Conservation (phyloP, 208 protist genomes). For the Acanthamoeba sp. region DNA sequence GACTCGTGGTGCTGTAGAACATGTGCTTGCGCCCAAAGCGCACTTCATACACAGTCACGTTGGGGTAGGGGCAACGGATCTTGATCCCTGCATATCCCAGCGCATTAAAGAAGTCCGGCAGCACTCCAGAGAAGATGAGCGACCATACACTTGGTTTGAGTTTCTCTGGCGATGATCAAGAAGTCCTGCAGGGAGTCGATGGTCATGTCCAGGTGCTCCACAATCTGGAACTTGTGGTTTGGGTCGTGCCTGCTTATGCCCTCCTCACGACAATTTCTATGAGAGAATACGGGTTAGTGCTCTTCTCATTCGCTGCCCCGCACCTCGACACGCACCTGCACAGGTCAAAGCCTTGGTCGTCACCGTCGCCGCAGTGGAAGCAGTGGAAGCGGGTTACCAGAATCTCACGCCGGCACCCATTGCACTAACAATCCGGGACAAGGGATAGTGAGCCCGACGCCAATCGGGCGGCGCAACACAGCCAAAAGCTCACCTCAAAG, state of each 20-base stretch:
- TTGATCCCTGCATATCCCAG: not conserved
- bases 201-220: constrained; percentile 14
- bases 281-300: not conserved
- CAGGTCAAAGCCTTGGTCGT: not conserved
- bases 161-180: not conserved
- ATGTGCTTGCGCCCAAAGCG: not conserved
- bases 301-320: not conserved
- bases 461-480: no score
- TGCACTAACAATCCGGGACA: not conserved
- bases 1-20: not conserved
- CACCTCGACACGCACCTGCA: not conserved
- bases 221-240: not conserved
- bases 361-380: not conserved
- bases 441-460: no score
- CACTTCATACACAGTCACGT: not conserved
- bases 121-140: not conserved
- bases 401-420: not conserved
- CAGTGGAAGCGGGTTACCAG: constrained; percentile 1
- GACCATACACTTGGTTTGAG: not conserved
- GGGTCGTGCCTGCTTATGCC: not conserved
- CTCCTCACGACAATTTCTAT: not conserved
- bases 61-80: not conserved
- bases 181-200: not conserved
- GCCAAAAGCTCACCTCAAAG: no score
- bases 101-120: not conserved